These are phyloP conservation scores for Paraphaeosphaeria minitans DNA, from an alignment of 2,329 filamentous ascomycete genomes.

Conservation along the genomic window DNA sequence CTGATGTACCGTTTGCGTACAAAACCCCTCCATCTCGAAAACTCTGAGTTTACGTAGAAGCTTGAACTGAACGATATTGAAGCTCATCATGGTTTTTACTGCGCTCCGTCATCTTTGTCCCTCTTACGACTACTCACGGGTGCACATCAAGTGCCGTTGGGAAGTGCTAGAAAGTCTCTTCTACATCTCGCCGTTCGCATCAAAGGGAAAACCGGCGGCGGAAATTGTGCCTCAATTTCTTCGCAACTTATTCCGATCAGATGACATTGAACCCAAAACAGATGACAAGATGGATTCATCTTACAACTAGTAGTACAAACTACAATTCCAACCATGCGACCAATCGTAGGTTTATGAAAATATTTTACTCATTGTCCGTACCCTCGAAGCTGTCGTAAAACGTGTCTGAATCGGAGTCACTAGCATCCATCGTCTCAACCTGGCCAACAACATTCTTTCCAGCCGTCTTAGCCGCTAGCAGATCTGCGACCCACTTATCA, in stretches of 20 bases:
- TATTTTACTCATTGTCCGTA: no score
- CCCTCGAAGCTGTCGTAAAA: no score
- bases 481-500: conserved; percentile 43
- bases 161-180: background rate
- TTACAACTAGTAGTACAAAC: no score
- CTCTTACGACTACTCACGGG: background rate
- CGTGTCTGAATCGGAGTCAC: no score
- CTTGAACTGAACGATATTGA: background rate
- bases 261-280: no score
- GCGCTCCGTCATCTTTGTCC: background rate
- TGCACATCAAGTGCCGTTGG: background rate
- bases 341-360: no score
- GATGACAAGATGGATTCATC: no score
- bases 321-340: no score
- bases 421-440: no score
- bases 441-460: background rate
- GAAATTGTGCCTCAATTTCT: no score
- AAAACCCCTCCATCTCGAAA: no score
- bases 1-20: background rate
- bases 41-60: background rate
- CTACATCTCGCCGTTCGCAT: background rate
- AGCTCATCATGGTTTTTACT: background rate
- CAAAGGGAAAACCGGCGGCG: background rate
- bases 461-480: background rate
- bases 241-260: no score